Conservation (phyloP, 2,329 filamentous ascomycete genomes). For the Zasmidium angulare region DNA sequence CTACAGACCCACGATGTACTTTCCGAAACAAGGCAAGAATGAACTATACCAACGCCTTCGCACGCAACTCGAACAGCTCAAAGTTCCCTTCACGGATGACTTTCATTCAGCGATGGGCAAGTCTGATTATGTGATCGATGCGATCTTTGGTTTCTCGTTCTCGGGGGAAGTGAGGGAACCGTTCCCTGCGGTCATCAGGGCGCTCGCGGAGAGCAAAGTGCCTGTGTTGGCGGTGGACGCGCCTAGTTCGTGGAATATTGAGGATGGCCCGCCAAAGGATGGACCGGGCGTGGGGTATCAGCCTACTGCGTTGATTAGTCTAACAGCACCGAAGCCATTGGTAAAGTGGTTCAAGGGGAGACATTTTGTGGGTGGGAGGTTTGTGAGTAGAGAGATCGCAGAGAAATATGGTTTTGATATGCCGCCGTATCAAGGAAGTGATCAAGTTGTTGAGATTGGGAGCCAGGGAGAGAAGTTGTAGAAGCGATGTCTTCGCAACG, state of each 20-base stretch:
- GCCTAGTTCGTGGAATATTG: conserved; percentile 92
- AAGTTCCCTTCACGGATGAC: conserved; percentile 80
- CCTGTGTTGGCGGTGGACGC: conserved; percentile 89
- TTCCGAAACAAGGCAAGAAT: conserved; percentile 87
- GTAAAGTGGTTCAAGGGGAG: conserved; percentile 79
- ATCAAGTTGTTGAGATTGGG: conserved; percentile 81
- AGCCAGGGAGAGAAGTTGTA: conserved; percentile 29
- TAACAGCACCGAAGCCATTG: conserved; percentile 91
- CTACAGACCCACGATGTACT: conserved; percentile 85
- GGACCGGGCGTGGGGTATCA: conserved; percentile 79
- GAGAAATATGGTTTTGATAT: conserved; percentile 84
- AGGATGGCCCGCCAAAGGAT: conserved; percentile 73
- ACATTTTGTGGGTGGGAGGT: conserved; percentile 91
- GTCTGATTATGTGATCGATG: conserved; percentile 82
- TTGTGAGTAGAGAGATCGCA: conserved; percentile 74
- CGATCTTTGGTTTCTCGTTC: conserved; percentile 95
- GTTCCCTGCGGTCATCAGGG: conserved; percentile 77
- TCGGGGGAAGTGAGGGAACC: conserved; percentile 89
- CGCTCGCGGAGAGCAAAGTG: conserved; percentile 69
- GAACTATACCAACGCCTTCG: conserved; percentile 85
- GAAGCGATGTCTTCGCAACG: too few species aligned
- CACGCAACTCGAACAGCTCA: conserved; percentile 80
- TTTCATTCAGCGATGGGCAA: conserved; percentile 66
- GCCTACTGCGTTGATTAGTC: conserved; percentile 76
- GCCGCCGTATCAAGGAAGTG: conserved; percentile 78